Conservation (phyloP, 1,284 basidiomycete genomes). For the Rhodotorula sp. region DNA sequence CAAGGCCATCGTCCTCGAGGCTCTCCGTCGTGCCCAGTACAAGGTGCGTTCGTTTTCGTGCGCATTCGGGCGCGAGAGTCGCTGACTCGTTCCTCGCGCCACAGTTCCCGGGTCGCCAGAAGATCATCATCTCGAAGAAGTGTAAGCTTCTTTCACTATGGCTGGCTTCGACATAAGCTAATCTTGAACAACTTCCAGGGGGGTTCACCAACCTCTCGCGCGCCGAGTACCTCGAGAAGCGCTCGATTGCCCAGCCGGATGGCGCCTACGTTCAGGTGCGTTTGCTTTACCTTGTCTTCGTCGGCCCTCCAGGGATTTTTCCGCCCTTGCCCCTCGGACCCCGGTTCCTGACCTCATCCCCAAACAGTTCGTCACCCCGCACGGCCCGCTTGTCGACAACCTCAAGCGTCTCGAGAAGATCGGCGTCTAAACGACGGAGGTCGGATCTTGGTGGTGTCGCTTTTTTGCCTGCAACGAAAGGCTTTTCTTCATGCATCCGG, state of each 20-base stretch:
- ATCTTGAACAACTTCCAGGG: no score
- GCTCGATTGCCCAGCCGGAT: slow-evolving; percentile 57
- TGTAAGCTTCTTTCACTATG: no score
- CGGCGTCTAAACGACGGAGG: slow-evolving; percentile 13
- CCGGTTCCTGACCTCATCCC: background rate
- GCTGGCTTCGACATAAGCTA: no score
- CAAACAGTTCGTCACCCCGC: slow-evolving; percentile 76
- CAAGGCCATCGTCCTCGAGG: slow-evolving; percentile 88
- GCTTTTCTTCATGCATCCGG: no score
- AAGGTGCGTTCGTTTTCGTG: slow-evolving; percentile 58
- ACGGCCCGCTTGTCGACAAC: slow-evolving; percentile 80
- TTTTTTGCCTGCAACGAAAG: no score
- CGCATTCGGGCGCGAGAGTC: no score
- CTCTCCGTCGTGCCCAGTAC: slow-evolving; percentile 94
- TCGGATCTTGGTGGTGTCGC: background rate
- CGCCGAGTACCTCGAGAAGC: slow-evolving; percentile 67
- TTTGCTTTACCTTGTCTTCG: background rate
- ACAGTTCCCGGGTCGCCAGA: slow-evolving; percentile 93
- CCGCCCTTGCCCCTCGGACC: no score
- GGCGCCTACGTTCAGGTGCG: slow-evolving; percentile 66
- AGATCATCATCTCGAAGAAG: slow-evolving; percentile 78
- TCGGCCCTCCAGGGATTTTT: no score
- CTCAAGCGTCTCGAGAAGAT: slow-evolving; percentile 51
- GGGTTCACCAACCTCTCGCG: slow-evolving; percentile 96
- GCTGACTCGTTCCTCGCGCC: no score